Evolutionary conservation across 140 eudicot species (phyloP), one percentile per base, ranked within the genome.

Genomic region (Oenanthe javanica): DNA sequence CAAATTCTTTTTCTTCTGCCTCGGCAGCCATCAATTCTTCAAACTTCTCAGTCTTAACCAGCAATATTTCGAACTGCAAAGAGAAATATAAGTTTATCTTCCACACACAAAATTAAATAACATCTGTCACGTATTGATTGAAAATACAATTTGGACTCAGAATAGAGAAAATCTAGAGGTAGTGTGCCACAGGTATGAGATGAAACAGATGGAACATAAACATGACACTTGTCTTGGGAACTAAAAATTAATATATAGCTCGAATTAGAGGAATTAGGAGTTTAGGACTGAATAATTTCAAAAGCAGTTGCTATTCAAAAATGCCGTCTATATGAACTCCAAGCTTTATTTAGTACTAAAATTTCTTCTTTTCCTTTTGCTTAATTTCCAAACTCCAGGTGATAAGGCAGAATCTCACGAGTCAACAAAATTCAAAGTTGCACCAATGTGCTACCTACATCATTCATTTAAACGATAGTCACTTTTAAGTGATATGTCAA

Each of bases 21-120:
- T 86, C 86, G 8, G 91, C 88, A 11, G 93, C 87, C 93, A 91
- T 91, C 52, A 91, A 80, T 67, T 80, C 90, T 59, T 91, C 96
- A 45, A 91, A 91, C 4, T 89, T 89, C 27, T 83, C 91, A 0
- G 96, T 84, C 86, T 91, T 91, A 25, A 88, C 96, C 79, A 91
- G 85, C 6, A 87, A 80, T 9, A 89, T 82, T 66, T 89, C 91
- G 47, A 89, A 87, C 93, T 89, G 81, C 19, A 72, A 19, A 75
- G 48, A 47, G 48, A 15, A 25, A 67, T 1, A 6, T 31, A 36
- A 67, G 21, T 31, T 31, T 14, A 67, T 12, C 46, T 67, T 67
- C 46, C 46, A 25, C 45, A 12, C 43, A 31, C 40, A 66, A 9
- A 16, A 66, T 66, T 27, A 27, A 9, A 25, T 19, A 66, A 31